phyloP scores from a whole-genome alignment of 1,284 basidiomycete genomes.

The Cryptococcus floricola region DNA sequence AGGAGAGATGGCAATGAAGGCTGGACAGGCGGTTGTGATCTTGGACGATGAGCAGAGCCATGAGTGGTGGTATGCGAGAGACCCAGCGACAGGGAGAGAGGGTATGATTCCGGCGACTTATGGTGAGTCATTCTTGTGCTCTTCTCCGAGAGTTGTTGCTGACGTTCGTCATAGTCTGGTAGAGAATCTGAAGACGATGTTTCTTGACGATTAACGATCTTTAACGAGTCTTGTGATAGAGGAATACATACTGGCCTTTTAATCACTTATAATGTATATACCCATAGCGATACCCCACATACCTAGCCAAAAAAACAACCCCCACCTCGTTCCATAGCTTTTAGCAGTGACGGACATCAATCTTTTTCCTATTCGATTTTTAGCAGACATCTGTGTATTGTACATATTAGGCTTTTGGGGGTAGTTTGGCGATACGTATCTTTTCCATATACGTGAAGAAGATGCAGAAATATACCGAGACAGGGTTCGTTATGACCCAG shows the following conservation, averaged over 20 bases:
- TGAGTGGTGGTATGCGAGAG: constrained; percentile 89
- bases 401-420: background rate
- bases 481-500: too few relatives aligned
- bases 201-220: background rate
- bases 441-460: too few relatives aligned
- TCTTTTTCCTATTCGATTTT: background rate
- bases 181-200: background rate
- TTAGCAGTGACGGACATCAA: background rate
- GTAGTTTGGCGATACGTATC: too few relatives aligned
- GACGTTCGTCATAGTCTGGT: background rate
- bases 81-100: constrained; percentile 69
- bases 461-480: too few relatives aligned
- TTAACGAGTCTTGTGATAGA: background rate
- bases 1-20: constrained; percentile 43
- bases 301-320: too few relatives aligned
- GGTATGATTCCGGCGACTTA: constrained; percentile 86
- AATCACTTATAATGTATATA: background rate
- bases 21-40: constrained; percentile 40
- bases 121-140: constrained; percentile 30
- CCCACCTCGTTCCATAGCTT: too few relatives aligned
- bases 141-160: background rate
- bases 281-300: too few relatives aligned
- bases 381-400: background rate
- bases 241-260: background rate
- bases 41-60: constrained; percentile 40